A percentile compares a stretch with the other conserved stretches of the same genome.
These are phyloP conservation scores for Tubosaeta sp. DNA, from an alignment of 768 basidiomycete genomes.

Conservation along the genomic window DNA sequence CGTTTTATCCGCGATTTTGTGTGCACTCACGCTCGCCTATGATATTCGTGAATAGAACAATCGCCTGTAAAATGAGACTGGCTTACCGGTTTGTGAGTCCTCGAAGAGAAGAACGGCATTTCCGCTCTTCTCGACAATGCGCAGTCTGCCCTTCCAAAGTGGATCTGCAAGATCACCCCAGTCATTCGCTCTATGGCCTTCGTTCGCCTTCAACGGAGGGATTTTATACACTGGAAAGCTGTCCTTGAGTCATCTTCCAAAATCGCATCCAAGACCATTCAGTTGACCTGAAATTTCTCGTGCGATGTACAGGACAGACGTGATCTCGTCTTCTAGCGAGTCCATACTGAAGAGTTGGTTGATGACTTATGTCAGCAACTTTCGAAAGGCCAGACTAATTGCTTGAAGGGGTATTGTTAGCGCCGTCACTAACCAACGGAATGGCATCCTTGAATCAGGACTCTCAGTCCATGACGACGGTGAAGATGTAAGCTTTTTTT, in stretches of 20 bases:
- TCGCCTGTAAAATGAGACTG: neutral
- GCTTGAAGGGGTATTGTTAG: neutral
- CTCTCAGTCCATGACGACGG: constrained; percentile 7
- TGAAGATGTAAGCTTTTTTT: constrained; percentile 30
- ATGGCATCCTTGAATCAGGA: constrained; percentile 21
- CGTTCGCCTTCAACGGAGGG: constrained; percentile 78
- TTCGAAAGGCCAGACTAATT: too few species aligned
- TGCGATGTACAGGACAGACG: constrained; percentile 86
- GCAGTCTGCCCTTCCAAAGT: constrained; percentile 88
- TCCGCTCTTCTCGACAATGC: constrained; percentile 74
- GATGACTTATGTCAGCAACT: constrained; percentile 23
- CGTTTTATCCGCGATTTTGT: constrained; percentile 8
- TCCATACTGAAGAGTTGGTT: constrained; percentile 39
- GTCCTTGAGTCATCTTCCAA: constrained; percentile 18
- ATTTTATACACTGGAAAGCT: constrained; percentile 75
- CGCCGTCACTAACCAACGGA: neutral
- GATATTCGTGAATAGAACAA: neutral
- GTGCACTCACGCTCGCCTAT: constrained; percentile 62
- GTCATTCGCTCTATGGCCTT: constrained; percentile 87
- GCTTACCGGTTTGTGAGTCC: constrained; percentile 71
- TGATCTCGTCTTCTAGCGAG: constrained; percentile 69
- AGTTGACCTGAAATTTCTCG: constrained; percentile 81
- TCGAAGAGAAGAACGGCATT: constrained; percentile 74
- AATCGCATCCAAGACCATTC: constrained; percentile 2
- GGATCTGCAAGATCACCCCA: constrained; percentile 86